Conservation (phyloP, 169 alveolate genomes). For the Plasmodium reichenowi region DNA sequence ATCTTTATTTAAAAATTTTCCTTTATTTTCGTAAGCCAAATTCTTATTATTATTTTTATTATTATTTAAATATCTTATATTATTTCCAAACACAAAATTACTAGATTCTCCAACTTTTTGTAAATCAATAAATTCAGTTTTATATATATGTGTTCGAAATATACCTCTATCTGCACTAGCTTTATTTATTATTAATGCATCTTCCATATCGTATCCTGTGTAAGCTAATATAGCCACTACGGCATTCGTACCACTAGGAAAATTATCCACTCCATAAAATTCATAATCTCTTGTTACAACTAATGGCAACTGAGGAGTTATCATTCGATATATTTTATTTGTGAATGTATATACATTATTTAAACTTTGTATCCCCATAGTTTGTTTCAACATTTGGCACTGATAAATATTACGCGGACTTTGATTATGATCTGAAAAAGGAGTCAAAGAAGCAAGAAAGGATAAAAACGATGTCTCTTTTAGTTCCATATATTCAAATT, state of each 20-base stretch:
- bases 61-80: conserved; percentile 37
- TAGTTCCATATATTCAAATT: conserved; percentile 96
- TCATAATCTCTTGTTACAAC: conserved; percentile 96
- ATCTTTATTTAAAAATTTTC: conserved; percentile 57
- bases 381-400: conserved; percentile 99
- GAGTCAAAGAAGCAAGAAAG: conserved; percentile 96
- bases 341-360: conserved; percentile 96
- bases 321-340: conserved; percentile 94
- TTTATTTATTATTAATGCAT: conserved; percentile 99
- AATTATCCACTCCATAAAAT: conserved; percentile 94
- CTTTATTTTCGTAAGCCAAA: conserved; percentile 18
- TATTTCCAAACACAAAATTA: conserved; percentile 63
- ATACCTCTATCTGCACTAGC: conserved; percentile 99
- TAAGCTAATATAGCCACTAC: conserved; percentile 99
- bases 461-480: conserved; percentile 96
- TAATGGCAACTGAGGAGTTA: conserved; percentile 98
- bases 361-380: conserved; percentile 99
- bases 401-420: conserved; percentile 99
- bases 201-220: conserved; percentile 99
- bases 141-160: conserved; percentile 98
- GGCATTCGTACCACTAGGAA: conserved; percentile 99
- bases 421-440: conserved; percentile 99
- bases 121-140: conserved; percentile 91
- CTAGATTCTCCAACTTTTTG: conserved; percentile 49
- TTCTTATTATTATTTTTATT: not conserved